Percentiles rank a stretch among this genome's conserved stretches.
phyloP scores from a whole-genome alignment of 169 alveolate genomes.

The Cryptosporidium viatorum region DNA sequence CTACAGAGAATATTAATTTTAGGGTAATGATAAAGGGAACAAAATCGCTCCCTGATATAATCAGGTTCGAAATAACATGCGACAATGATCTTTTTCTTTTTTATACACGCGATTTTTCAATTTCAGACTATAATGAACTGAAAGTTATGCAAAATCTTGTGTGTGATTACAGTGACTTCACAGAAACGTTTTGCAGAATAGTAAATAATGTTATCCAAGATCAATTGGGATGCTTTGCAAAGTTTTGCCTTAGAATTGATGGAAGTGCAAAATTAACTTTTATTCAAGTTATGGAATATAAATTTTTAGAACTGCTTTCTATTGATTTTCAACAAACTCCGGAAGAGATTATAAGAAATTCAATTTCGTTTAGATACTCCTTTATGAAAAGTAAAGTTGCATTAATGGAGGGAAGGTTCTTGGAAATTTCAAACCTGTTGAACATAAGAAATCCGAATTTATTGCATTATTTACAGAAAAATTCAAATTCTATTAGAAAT shows the following conservation, averaged over 20 bases:
- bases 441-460: constrained; percentile 60
- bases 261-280: constrained; percentile 53
- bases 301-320: constrained; percentile 49
- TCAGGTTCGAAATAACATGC: constrained; percentile 59
- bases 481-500: constrained; percentile 22
- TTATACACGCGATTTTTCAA: constrained; percentile 35
- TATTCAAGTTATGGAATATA: constrained; percentile 54
- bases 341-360: constrained; percentile 46
- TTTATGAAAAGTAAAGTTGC: constrained; percentile 73
- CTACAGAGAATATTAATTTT: constrained; percentile 45
- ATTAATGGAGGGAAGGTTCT: constrained; percentile 58
- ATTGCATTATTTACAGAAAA: constrained; percentile 41
- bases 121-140: constrained; percentile 12
- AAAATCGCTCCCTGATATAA: constrained; percentile 37
- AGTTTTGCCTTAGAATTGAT: constrained; percentile 33
- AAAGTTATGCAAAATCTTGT: constrained; percentile 47
- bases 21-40: constrained; percentile 65
- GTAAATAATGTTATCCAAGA: constrained; percentile 51
- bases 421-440: constrained; percentile 62
- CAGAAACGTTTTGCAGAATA: constrained; percentile 56
- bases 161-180: constrained; percentile 30
- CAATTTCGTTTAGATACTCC: constrained; percentile 64
- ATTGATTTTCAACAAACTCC: constrained; percentile 49
- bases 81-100: constrained; percentile 67
- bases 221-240: constrained; percentile 34